phyloP scores from a whole-genome alignment of 306 rosid species.

The Abrus precatorius region DNA sequence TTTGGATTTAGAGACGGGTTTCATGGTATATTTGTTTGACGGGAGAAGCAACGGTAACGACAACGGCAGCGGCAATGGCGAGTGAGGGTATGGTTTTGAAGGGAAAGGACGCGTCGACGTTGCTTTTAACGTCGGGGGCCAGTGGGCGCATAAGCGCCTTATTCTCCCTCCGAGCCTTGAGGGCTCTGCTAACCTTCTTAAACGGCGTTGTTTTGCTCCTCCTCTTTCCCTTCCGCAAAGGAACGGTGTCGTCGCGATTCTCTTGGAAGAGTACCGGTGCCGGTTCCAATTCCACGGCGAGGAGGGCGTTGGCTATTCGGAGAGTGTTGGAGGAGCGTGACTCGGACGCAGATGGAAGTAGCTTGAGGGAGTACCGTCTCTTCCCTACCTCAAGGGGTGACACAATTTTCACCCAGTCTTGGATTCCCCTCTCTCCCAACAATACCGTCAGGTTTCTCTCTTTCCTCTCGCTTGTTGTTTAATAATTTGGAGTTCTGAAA shows the following conservation, averaged over 20 bases:
- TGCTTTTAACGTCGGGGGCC: conserved; percentile 76
- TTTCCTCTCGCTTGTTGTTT: neutral
- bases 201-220: conserved; percentile 57
- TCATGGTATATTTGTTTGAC: too few species aligned
- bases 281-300: neutral
- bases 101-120: conserved; percentile 29
- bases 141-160: conserved; percentile 71
- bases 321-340: conserved; percentile 61
- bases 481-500: neutral
- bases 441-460: neutral
- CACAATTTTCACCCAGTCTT: conserved; percentile 74
- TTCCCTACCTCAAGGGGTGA: conserved; percentile 53
- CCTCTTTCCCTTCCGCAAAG: conserved; percentile 58
- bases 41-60: too few species aligned
- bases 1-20: too few species aligned
- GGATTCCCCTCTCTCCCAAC: conserved; percentile 45
- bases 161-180: conserved; percentile 58
- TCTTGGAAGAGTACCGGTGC: neutral
- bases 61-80: neutral
- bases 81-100: neutral
- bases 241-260: conserved; percentile 25
- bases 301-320: conserved; percentile 69
- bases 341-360: neutral
- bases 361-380: neutral
- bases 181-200: conserved; percentile 56